Evolutionary conservation across 1,284 basidiomycete genomes (phyloP), one percentile per base, ranked within the genome.

Genomic region (Papiliotrema flavescens): DNA sequence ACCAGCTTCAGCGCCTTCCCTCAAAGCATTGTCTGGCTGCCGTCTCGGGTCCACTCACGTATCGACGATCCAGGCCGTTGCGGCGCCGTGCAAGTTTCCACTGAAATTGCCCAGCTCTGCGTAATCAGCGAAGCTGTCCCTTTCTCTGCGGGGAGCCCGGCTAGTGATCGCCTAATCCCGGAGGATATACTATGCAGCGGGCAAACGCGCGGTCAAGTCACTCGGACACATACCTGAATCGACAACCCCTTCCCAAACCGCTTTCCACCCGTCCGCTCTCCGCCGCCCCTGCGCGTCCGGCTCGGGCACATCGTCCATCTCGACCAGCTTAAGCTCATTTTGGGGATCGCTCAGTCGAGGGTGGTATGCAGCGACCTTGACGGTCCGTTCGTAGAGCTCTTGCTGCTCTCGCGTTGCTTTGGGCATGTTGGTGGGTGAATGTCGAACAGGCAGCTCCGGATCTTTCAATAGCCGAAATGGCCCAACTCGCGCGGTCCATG

Each of bases 41-140:
- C 39, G 7, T 5, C 17, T 7, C 39, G 20, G 7, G 23, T 39
- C 5, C 32, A 51, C 67, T 48, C 47, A 70, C 70, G 61, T 61
- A 54, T 74, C 72, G 14, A 74, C 61, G 26, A 74, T 52, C 66
- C 67, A 74, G 4, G 63, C 59, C 3, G 63, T 54, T 1, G 68
- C 69, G 2, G 69, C 72, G 23, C 72, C 72, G 56, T 74, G 72
- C 54, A 74, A 50, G 11, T 47, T 58, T 2, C 62, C 62, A 17
- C 64, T 47, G 5, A 49, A 47, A 48, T 74, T 2, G 55, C 53
- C 70, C 69, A 70, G 7, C 62, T 50, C 26, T 34, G 32, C 26
- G 46, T 47, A 20, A 39, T 32, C 20, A n/a, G 28, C 28, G 28
- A 32, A 6, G 28, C 6, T n/a, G n/a, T n/a, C n/a, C n/a, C n/a